A percentile compares a stretch with the other conserved stretches of the same genome.
These are phyloP conservation scores for Senecio squalidus DNA, from an alignment of 140 eudicot genomes.

Conservation along the genomic window DNA sequence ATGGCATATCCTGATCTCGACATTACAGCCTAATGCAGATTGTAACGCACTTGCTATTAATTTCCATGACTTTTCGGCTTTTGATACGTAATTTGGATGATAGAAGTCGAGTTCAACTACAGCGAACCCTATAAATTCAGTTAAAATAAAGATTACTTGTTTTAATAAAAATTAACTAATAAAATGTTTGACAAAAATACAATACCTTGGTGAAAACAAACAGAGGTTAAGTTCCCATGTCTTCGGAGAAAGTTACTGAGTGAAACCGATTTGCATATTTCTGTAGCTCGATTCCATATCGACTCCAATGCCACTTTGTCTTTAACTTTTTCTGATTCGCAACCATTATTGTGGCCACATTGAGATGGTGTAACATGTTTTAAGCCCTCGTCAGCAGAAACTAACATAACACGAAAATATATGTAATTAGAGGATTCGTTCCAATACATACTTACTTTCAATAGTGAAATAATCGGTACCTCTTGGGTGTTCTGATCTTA, in stretches of 20 bases:
- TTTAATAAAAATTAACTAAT: too few species aligned
- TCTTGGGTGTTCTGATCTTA: conserved; percentile 41
- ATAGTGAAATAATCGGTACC: conserved; percentile 31
- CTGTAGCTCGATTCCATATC: conserved; percentile 64
- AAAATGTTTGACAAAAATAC: too few species aligned
- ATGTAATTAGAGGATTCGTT: neutral
- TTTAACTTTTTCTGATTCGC: conserved; percentile 40
- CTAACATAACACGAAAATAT: conserved; percentile 7
- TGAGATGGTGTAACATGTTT: conserved; percentile 48
- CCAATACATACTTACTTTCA: too few species aligned
- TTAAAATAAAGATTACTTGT: neutral
- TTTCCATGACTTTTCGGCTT: conserved; percentile 95
- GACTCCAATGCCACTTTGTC: conserved; percentile 49
- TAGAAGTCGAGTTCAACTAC: conserved; percentile 73
- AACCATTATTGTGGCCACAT: conserved; percentile 25
- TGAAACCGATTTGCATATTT: conserved; percentile 53
- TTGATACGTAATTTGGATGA: conserved; percentile 39
- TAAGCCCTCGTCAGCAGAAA: conserved; percentile 61
- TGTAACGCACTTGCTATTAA: conserved; percentile 76
- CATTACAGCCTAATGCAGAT: conserved; percentile 61
- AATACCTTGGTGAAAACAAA: conserved; percentile 71
- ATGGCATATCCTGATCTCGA: conserved; percentile 71
- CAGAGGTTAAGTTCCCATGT: conserved; percentile 64
- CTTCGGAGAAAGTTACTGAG: conserved; percentile 55
- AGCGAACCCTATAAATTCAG: conserved; percentile 50